Evolutionary conservation across 192 early-diverging fungal genomes (phyloP), one percentile per base, ranked within the genome.

Genomic region (Backusella westeae): DNA sequence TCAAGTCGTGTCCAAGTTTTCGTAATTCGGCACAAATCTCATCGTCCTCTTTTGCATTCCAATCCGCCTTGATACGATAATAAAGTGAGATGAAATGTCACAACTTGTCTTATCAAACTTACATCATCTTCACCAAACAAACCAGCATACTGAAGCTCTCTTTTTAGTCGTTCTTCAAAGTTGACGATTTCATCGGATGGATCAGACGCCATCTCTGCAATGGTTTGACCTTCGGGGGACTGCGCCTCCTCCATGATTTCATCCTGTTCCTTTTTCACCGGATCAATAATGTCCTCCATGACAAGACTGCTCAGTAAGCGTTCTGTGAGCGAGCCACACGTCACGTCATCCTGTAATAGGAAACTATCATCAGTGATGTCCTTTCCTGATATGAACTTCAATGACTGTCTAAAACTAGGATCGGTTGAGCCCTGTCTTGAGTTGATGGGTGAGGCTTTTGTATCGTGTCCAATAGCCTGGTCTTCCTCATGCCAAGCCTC

Each of bases 111-210:
- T 44, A 44, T 4, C 42, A 44, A 19, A 52, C 69, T 82, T 77
- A 93, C 91, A 67, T 95, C 92, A 5, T 96, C 90, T 12, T 94
- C 92, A 23, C 88, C 93, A 36, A 96, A 76, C 0, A 99, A 83
- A n/a, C 96, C 96, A 82, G 96, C 88, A 80, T 92, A 92, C 71
- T 86, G 87, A 71, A 99, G 79, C 80, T 99, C 97, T 29, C 90
- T 88, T 80, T 89, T 92, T 71, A 99, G 77, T 14, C 95, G 81
- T 39, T 96, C 93, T 77, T 98, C 97, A 56, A 97, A 87, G 21
- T 88, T 86, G 23, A 81, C 34, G 10, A 81, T 73, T 10, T 69
- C 77, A 14, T 77, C 72, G 1, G 80, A 69, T 41, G 80, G 69
- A 26, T 75, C 35, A 6, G 69, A 17, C 3, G 85, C 81, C 42